These are phyloP conservation scores for Lichtheimia ornata DNA, from an alignment of 371 early-diverging fungal species.

Conservation along the genomic window DNA sequence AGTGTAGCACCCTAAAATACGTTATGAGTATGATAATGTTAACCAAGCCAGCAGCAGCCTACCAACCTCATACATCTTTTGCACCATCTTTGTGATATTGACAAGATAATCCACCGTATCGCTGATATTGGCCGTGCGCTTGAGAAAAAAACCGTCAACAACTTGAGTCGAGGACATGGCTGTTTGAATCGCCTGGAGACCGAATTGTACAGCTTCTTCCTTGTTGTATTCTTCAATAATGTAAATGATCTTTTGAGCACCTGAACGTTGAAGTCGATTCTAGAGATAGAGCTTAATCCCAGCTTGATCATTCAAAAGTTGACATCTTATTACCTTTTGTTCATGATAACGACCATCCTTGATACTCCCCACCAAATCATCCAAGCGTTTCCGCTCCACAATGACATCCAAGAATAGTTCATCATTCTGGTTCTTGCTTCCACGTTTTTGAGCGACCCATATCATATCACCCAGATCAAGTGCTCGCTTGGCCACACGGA, in stretches of 20 bases:
- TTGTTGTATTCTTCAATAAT: constrained; percentile 77
- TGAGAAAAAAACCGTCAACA: constrained; percentile 73
- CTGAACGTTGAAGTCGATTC: constrained; percentile 72
- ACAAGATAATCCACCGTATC: constrained; percentile 81
- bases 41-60: background rate
- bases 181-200: constrained; percentile 62
- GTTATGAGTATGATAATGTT: background rate
- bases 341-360: constrained; percentile 94
- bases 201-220: constrained; percentile 53
- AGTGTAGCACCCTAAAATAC: constrained; percentile 29
- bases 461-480: constrained; percentile 87
- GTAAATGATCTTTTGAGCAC: constrained; percentile 76
- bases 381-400: constrained; percentile 93
- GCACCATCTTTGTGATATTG: constrained; percentile 55
- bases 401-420: constrained; percentile 86
- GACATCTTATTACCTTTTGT: constrained; percentile 77
- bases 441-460: constrained; percentile 80
- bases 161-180: constrained; percentile 72
- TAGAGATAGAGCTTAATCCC: constrained; percentile 17
- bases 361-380: constrained; percentile 91
- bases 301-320: background rate
- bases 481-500: constrained; percentile 58
- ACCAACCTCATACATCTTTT: constrained; percentile 45
- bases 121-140: constrained; percentile 65
- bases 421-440: constrained; percentile 26